Conservation (phyloP, 805 yeast genomes). For the Sugiyamaella qingdaonensis region DNA sequence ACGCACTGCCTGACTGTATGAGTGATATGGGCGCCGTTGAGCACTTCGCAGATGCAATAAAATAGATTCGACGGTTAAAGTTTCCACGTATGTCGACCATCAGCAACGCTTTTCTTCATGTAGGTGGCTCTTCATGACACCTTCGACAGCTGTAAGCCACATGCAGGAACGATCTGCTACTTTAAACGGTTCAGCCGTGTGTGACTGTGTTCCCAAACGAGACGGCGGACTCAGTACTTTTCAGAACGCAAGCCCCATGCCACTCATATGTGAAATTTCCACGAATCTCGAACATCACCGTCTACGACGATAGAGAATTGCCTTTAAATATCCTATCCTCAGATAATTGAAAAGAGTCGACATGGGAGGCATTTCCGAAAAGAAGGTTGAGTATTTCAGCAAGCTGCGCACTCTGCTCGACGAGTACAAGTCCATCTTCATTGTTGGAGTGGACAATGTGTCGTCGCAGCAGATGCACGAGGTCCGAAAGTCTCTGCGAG, state of each 20-base stretch:
- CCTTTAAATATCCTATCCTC: constrained; percentile 39
- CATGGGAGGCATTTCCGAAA: constrained; percentile 99
- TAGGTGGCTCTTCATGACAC: no score
- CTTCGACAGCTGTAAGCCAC: background rate
- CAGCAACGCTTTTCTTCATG: no score
- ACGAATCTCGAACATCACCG: background rate
- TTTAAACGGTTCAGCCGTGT: background rate
- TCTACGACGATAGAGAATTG: constrained; percentile 7
- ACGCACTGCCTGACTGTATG: no score
- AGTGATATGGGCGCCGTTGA: no score
- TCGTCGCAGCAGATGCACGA: constrained; percentile 99
- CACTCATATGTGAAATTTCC: background rate
- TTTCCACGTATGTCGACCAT: no score
- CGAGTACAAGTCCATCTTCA: constrained; percentile 96
- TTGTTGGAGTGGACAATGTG: constrained; percentile 99
- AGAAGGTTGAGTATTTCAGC: constrained; percentile 91
- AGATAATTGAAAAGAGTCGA: constrained; percentile 56
- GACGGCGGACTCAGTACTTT: background rate
- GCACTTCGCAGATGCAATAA: no score
- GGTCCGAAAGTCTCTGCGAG: constrained; percentile 95
- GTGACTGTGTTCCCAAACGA: background rate
- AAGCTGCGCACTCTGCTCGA: constrained; percentile 93
- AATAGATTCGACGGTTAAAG: no score
- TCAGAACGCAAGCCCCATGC: constrained; percentile 4
- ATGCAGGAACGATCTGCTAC: background rate